Percentiles rank a stretch among this genome's conserved stretches.
Conservation (phyloP, 257 asterid genomes). For the Nicotiana tomentosiformis region DNA sequence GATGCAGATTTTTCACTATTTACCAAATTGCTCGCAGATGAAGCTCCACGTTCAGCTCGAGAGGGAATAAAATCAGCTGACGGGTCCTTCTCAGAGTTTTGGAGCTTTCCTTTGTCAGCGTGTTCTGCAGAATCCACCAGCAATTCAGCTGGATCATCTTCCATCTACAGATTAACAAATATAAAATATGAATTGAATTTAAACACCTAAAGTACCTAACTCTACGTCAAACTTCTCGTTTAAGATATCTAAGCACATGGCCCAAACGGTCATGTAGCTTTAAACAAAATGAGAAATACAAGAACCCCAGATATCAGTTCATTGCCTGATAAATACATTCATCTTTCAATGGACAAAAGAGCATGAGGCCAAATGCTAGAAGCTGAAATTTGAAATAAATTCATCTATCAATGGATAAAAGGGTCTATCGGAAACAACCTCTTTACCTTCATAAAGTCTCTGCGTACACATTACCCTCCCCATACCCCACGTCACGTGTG, state of each 20-base stretch:
- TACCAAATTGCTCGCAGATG: slow-evolving; percentile 31
- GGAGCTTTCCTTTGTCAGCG: slow-evolving; percentile 34
- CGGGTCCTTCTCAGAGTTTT: slow-evolving; percentile 31
- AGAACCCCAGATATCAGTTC: not conserved
- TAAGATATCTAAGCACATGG: not conserved
- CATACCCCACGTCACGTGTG: too few species aligned
- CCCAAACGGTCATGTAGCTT: not conserved
- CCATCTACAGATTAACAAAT: slow-evolving; percentile 46
- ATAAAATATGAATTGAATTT: slow-evolving; percentile 17
- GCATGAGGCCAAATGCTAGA: not conserved
- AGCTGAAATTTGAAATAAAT: too few species aligned
- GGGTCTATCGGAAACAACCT: too few species aligned
- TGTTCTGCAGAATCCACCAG: slow-evolving; percentile 46
- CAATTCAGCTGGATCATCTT: slow-evolving; percentile 71
- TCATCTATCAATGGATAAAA: too few species aligned
- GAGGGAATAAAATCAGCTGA: slow-evolving; percentile 22
- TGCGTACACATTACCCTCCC: too few species aligned
- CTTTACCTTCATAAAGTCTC: too few species aligned
- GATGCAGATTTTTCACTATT: slow-evolving; percentile 27
- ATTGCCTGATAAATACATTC: not conserved
- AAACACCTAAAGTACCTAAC: slow-evolving; percentile 11
- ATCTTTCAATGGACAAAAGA: not conserved
- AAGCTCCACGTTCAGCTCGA: slow-evolving; percentile 34
- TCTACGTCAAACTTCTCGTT: not conserved
- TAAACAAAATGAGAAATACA: not conserved